phyloP scores from a whole-genome alignment of 2,329 filamentous ascomycete species.

The Fusarium brachygibbosum region DNA sequence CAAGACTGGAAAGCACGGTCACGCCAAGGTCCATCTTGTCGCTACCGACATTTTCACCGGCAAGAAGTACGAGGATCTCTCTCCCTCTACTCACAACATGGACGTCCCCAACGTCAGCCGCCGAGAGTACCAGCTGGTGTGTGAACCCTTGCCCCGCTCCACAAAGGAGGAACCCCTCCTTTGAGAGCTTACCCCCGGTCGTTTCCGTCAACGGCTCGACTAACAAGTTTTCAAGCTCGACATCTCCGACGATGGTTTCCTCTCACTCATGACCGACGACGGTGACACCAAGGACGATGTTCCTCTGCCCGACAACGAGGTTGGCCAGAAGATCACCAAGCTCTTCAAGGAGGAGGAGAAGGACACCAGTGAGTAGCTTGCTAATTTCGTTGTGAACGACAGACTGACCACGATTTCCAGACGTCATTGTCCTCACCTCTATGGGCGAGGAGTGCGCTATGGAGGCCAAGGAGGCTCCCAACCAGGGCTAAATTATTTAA shows the following conservation, averaged over 20 bases:
- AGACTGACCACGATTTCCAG: slow-evolving; percentile 61
- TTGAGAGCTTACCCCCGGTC: slow-evolving; percentile 25
- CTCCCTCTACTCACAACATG: slow-evolving; percentile 97
- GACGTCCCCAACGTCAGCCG: slow-evolving; percentile 95
- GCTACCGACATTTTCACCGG: slow-evolving; percentile 99
- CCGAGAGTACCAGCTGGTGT: slow-evolving; percentile 93
- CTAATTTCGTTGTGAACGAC: not conserved
- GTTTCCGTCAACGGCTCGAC: slow-evolving; percentile 16
- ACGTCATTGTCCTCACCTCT: slow-evolving; percentile 91
- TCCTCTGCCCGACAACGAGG: slow-evolving; percentile 88
- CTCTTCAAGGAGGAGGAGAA: slow-evolving; percentile 88
- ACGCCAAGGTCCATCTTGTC: slow-evolving; percentile 99
- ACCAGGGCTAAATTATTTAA: slow-evolving; percentile 48
- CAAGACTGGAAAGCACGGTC: slow-evolving; percentile 99
- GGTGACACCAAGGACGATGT: slow-evolving; percentile 95
- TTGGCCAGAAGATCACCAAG: slow-evolving; percentile 87
- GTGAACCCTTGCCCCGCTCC: slow-evolving; percentile 58
- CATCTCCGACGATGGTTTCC: slow-evolving; percentile 93
- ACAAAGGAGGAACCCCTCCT: slow-evolving; percentile 40
- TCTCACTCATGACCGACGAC: slow-evolving; percentile 90
- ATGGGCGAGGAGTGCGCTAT: slow-evolving; percentile 96
- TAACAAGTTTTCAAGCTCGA: slow-evolving; percentile 74
- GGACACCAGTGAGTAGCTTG: slow-evolving; percentile 83
- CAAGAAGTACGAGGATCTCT: slow-evolving; percentile 99
- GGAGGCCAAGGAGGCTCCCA: slow-evolving; percentile 92